phyloP scores from a whole-genome alignment of 169 alveolate genomes.

The Perkinsus olseni region DNA sequence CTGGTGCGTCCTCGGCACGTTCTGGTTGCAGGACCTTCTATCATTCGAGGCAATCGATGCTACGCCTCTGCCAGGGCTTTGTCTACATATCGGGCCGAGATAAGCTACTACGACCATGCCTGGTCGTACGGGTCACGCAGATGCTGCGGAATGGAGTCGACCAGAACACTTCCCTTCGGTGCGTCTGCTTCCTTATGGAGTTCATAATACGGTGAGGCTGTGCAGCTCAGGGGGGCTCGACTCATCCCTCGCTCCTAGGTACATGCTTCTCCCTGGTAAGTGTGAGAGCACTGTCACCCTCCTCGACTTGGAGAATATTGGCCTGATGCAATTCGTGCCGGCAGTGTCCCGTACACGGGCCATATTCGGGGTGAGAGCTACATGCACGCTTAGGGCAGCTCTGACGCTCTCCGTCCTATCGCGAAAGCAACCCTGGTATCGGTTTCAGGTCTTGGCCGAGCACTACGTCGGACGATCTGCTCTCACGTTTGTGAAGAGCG shows the following conservation, averaged over 20 bases:
- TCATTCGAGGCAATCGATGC: too few relatives aligned
- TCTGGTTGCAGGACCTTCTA: neutral
- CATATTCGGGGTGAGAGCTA: neutral
- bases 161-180: neutral
- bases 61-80: neutral
- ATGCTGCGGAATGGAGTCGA: neutral
- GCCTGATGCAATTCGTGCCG: neutral
- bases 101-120: neutral
- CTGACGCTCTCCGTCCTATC: too few relatives aligned
- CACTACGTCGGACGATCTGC: neutral
- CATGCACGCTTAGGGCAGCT: too few relatives aligned
- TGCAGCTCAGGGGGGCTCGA: too few relatives aligned
- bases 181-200: neutral
- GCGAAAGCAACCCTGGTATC: too few relatives aligned
- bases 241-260: neutral
- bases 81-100: neutral
- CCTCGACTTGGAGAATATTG: neutral
- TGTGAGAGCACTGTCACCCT: neutral
- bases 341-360: neutral
- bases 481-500: neutral
- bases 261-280: neutral
- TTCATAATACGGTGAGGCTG: neutral
- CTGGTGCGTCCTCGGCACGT: neutral
- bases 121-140: neutral
- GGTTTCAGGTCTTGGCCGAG: neutral